Conservation (phyloP, 768 basidiomycete genomes). For the Calocybe cyanea region DNA sequence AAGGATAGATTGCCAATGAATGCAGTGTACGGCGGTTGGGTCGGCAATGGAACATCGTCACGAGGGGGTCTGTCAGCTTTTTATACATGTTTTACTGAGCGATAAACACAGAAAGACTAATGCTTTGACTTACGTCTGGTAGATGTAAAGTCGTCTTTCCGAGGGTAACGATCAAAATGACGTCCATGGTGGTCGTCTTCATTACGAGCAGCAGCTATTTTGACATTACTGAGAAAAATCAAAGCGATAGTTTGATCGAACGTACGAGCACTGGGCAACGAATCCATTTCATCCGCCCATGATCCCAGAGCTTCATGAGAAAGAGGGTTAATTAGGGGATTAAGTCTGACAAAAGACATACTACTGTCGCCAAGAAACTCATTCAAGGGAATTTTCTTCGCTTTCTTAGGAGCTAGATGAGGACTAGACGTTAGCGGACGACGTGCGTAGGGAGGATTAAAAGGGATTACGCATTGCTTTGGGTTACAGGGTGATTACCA, state of each 20-base stretch:
- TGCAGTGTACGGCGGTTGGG: constrained; percentile 92
- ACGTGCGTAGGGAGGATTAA: neutral
- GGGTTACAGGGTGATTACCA: constrained; percentile 1
- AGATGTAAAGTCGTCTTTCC: constrained; percentile 63
- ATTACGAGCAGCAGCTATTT: constrained; percentile 60
- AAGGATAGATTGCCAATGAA: constrained; percentile 95
- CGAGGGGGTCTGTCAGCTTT: constrained; percentile 65
- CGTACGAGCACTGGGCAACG: constrained; percentile 91
- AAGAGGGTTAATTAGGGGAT: constrained; percentile 8
- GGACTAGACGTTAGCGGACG: neutral
- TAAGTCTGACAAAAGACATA: constrained; percentile 38
- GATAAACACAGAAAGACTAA: constrained; percentile 1
- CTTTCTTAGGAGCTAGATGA: constrained; percentile 78
- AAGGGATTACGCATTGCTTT: constrained; percentile 15
- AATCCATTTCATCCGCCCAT: constrained; percentile 99
- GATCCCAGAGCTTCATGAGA: constrained; percentile 72
- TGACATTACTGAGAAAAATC: constrained; percentile 11
- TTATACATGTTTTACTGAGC: constrained; percentile 8
- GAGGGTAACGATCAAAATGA: constrained; percentile 51
- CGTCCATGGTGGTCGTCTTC: constrained; percentile 64
- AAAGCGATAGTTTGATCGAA: constrained; percentile 15
- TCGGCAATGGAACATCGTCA: constrained; percentile 95
- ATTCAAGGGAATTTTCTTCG: constrained; percentile 88
- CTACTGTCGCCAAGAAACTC: constrained; percentile 88
- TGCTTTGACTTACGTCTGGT: constrained; percentile 49